phyloP scores from a whole-genome alignment of 805 yeast genomes.

The Kluyveromyces nonfermentans region DNA sequence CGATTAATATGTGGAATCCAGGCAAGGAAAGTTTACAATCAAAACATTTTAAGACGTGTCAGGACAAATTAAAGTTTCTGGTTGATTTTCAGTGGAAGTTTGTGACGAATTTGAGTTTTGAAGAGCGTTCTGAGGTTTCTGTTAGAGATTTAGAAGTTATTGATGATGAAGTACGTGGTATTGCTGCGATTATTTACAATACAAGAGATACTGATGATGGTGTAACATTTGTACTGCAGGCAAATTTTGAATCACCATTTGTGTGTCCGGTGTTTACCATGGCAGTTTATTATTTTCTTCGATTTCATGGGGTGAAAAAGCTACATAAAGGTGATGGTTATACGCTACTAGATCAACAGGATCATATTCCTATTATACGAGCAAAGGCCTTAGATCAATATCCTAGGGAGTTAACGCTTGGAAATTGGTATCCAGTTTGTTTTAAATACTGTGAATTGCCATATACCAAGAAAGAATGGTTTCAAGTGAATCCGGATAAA shows the following conservation, averaged over 20 bases:
- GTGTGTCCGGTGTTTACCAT: constrained; percentile 23
- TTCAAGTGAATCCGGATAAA: constrained; percentile 7
- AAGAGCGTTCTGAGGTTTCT: constrained; percentile 18
- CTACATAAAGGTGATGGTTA: constrained; percentile 23
- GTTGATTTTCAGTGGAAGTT: constrained; percentile 25
- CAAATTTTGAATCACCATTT: constrained; percentile 15
- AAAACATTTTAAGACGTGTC: constrained; percentile 20
- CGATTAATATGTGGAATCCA: constrained; percentile 26
- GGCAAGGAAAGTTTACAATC: constrained; percentile 16
- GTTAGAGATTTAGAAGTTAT: constrained; percentile 11
- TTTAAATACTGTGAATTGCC: constrained; percentile 26
- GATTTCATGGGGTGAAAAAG: constrained; percentile 24
- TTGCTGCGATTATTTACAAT: constrained; percentile 7
- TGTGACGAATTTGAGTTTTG: constrained; percentile 16
- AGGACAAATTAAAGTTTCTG: constrained; percentile 23
- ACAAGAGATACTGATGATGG: neutral
- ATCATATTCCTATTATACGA: constrained; percentile 19
- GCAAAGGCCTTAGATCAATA: constrained; percentile 22
- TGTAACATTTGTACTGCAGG: neutral
- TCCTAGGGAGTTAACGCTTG: constrained; percentile 24
- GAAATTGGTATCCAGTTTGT: constrained; percentile 19
- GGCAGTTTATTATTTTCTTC: constrained; percentile 22
- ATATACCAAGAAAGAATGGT: constrained; percentile 22
- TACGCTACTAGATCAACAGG: neutral
- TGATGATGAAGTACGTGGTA: constrained; percentile 3